Percentiles rank a stretch among this genome's conserved stretches.
Evolutionary conservation across 345 rosid genomes (phyloP).

Genomic region (Pistacia atlantica): DNA sequence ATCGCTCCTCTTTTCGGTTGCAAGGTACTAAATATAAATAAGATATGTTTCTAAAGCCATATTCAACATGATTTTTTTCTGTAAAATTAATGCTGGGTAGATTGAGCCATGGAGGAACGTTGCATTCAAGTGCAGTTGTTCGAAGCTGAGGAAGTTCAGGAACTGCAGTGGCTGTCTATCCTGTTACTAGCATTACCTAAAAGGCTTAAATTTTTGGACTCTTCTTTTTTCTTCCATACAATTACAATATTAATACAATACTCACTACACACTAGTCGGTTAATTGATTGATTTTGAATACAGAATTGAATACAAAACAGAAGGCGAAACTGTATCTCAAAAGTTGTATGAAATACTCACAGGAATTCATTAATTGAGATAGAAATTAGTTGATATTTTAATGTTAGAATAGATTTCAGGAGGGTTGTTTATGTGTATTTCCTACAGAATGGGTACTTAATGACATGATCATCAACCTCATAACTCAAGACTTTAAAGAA

Average conservation of each 20-base stretch:
- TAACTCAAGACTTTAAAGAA: neutral
- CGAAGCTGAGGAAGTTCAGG: slow-evolving; percentile 56
- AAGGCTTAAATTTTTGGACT: no score
- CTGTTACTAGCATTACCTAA: slow-evolving; percentile 40
- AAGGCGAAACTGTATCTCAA: neutral
- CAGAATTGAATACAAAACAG: slow-evolving; percentile 29
- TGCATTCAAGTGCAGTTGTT: slow-evolving; percentile 27
- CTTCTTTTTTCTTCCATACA: no score
- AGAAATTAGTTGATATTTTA: no score
- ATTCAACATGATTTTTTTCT: no score
- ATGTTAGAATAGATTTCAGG: no score
- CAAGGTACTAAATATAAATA: slow-evolving; percentile 13
- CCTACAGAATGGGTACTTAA: no score
- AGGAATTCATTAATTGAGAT: slow-evolving; percentile 28
- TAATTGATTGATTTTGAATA: no score
- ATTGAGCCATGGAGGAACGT: slow-evolving; percentile 32
- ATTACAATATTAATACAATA: no score
- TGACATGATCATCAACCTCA: neutral
- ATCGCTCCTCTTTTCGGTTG: slow-evolving; percentile 20
- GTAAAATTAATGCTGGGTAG: slow-evolving; percentile 12
- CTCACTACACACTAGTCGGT: no score
- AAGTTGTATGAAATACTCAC: slow-evolving; percentile 25
- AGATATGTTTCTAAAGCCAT: no score
- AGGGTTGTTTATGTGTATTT: no score
- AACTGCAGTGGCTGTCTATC: slow-evolving; percentile 40